Percentiles rank a stretch among this genome's conserved stretches.
phyloP scores from a whole-genome alignment of 2,329 filamentous ascomycete genomes.

The Geosmithia morbida region DNA sequence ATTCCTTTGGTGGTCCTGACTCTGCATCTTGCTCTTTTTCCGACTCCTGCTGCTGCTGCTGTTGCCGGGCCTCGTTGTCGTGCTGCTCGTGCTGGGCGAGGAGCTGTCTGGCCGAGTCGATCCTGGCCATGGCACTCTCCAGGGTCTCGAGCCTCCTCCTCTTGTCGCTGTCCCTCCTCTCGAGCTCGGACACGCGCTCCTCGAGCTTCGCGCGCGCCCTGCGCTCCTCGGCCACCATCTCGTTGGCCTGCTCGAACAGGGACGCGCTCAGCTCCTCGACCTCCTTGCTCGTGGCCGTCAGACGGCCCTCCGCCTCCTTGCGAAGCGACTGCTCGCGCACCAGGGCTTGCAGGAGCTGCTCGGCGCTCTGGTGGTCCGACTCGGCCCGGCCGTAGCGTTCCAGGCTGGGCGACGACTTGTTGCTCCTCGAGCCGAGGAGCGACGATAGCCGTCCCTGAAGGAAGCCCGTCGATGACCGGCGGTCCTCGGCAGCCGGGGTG shows the following conservation, averaged over 20 bases:
- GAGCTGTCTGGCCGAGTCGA: conserved; percentile 54
- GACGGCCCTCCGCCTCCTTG: conserved; percentile 51
- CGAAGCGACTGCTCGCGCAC: conserved; percentile 53
- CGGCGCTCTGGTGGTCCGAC: conserved; percentile 11
- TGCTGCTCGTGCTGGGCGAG: conserved; percentile 21
- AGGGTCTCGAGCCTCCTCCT: conserved; percentile 51
- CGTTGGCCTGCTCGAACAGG: conserved; percentile 71
- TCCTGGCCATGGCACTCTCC: conserved; percentile 55
- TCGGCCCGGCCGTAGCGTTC: neutral
- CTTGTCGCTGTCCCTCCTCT: conserved; percentile 58
- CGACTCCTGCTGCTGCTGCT: neutral
- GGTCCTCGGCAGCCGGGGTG: neutral
- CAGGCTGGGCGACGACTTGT: conserved; percentile 22
- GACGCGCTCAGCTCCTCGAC: conserved; percentile 65
- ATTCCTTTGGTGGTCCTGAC: neutral
- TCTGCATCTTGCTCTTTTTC: neutral
- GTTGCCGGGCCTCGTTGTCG: neutral
- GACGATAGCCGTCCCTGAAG: conserved; percentile 31
- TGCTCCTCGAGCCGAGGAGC: conserved; percentile 21
- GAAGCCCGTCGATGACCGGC: conserved; percentile 10
- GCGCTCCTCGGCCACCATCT: conserved; percentile 72
- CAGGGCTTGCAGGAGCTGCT: conserved; percentile 47
- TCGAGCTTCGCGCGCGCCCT: conserved; percentile 57
- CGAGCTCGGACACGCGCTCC: conserved; percentile 52
- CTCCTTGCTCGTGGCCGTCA: conserved; percentile 54